phyloP scores from a whole-genome alignment of 106 monocot species.

The Apostasia shenzhenica region DNA sequence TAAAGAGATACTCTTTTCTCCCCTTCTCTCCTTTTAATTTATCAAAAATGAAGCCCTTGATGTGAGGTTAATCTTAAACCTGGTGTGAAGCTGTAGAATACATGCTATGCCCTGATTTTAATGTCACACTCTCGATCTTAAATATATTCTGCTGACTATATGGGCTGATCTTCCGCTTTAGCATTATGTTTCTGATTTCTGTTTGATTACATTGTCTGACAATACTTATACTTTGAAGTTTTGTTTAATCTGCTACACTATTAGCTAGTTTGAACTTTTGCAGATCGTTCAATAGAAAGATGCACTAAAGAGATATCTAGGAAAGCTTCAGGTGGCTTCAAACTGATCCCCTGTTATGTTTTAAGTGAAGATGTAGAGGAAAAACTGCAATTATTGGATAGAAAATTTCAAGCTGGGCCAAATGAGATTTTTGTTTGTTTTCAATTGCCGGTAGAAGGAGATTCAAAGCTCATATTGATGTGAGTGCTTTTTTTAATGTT shows the following conservation, averaged over 20 bases:
- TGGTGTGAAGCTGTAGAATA: not conserved
- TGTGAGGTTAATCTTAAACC: not conserved
- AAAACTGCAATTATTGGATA: not conserved
- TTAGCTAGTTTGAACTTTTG: not conserved
- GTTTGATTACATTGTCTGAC: not conserved
- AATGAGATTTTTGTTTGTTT: constrained; percentile 1
- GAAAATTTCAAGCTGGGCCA: not conserved
- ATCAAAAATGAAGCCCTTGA: not conserved
- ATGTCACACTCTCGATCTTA: not conserved
- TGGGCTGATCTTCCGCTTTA: not conserved
- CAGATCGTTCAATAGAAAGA: constrained; percentile 2
- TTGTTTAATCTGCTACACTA: not conserved
- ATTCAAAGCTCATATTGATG: constrained; percentile 1
- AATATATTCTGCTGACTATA: not conserved
- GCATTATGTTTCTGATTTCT: not conserved
- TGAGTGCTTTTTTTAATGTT: not conserved
- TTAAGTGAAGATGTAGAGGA: not conserved
- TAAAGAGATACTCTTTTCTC: too few species aligned
- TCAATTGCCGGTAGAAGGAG: not conserved
- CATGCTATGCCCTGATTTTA: not conserved
- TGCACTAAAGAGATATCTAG: not conserved
- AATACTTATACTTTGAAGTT: not conserved
- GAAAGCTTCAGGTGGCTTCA: constrained; percentile 1
- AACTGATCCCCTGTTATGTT: not conserved
- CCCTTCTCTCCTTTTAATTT: too few species aligned